phyloP scores from a whole-genome alignment of 306 rosid species.

The Cyclanthera cordifolia region DNA sequence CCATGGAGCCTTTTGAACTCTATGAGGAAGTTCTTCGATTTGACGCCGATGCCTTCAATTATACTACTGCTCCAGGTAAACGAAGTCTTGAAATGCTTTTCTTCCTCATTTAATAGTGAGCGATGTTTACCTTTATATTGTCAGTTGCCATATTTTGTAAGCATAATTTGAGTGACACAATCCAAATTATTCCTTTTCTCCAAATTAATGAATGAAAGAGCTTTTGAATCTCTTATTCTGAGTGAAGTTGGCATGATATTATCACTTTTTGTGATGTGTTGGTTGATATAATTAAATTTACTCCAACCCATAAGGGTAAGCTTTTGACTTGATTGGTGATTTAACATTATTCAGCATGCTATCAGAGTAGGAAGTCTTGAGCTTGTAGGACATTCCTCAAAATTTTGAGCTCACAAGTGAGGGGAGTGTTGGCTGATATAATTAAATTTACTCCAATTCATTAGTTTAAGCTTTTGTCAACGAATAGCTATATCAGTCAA shows the following conservation, averaged over 20 bases:
- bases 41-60: constrained; percentile 69
- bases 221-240: background rate
- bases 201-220: background rate
- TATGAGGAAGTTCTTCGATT: constrained; percentile 62
- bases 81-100: constrained; percentile 33
- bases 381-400: too few relatives aligned
- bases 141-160: background rate
- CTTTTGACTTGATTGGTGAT: too few relatives aligned
- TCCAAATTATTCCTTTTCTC: background rate
- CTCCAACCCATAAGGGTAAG: too few relatives aligned
- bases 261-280: background rate
- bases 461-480: too few relatives aligned
- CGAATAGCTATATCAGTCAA: constrained; percentile 1
- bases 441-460: too few relatives aligned
- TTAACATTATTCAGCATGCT: too few relatives aligned
- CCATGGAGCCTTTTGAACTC: constrained; percentile 53
- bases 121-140: background rate
- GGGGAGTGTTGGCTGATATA: too few relatives aligned
- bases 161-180: background rate
- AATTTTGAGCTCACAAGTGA: too few relatives aligned
- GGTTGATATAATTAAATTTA: too few relatives aligned
- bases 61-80: constrained; percentile 60
- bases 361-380: too few relatives aligned
- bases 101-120: background rate
- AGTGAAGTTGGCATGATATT: background rate